Conservation (phyloP, 352 stramenopile genomes). For the Pythium sukuiense region DNA sequence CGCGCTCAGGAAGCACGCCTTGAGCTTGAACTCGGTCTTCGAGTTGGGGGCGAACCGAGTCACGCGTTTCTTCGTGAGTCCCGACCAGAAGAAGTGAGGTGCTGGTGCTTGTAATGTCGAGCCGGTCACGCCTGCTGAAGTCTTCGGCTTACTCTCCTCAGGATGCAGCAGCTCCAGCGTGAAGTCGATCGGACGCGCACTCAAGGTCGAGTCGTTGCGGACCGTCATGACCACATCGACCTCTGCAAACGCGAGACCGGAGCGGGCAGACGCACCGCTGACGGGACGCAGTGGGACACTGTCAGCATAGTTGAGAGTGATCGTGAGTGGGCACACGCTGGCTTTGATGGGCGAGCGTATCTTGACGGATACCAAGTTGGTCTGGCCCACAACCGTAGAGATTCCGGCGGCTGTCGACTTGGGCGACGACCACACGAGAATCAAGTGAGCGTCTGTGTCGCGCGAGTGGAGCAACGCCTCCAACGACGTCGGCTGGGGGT, state of each 20-base stretch:
- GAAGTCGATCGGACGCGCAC: constrained; percentile 64
- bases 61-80: constrained; percentile 73
- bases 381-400: constrained; percentile 50
- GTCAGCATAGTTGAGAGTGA: constrained; percentile 62
- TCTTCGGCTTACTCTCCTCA: constrained; percentile 49
- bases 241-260: constrained; percentile 44
- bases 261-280: neutral
- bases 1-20: constrained; percentile 68
- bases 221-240: constrained; percentile 77
- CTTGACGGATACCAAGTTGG: constrained; percentile 61
- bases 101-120: constrained; percentile 26
- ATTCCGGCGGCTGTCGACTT: constrained; percentile 23
- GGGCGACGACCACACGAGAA: constrained; percentile 63
- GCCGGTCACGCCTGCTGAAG: neutral
- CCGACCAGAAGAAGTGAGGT: constrained; percentile 80
- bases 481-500: constrained; percentile 58
- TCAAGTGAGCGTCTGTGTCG: constrained; percentile 64
- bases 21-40: constrained; percentile 50
- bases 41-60: constrained; percentile 47
- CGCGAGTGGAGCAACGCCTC: constrained; percentile 51
- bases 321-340: constrained; percentile 62
- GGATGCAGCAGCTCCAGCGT: constrained; percentile 79
- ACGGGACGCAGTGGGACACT: constrained; percentile 17
- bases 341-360: constrained; percentile 49
- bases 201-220: constrained; percentile 57